Evolutionary conservation across 129 eudicot genomes (phyloP), one percentile per base, ranked within the genome.

Genomic region (Tagetes erecta): DNA sequence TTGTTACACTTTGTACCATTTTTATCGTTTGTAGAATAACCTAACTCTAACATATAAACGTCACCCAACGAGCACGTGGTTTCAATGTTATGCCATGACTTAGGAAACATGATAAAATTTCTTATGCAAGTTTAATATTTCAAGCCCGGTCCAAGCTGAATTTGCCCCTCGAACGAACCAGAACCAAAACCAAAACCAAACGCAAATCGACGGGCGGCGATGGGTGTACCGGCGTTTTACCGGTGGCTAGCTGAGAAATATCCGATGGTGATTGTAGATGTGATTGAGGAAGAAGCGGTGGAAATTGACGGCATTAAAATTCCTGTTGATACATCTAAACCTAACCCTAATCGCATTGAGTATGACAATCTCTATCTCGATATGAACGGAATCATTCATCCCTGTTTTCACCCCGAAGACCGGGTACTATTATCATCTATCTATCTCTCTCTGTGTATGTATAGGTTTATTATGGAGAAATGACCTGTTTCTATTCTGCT

Each of bases 211-310:
- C 14, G 57, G 68, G 64, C 73, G 63, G 76, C 60, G 68, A 84
- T 84, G 88, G 88, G 88, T 20, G 88, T 84, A 2, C 83, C 85
- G 64, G 83, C 85, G 76, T 84, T 84, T 63, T 84, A 84, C 81
- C 80, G 88, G 30, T 84, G 88, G 88, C 69, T 84, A 39, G 83
- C 85, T 8, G 83, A 84, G 74, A 84, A 81, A 68, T 84, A 84
- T 37, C 88, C 88, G n/a, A 78, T 77, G 80, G 83, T 84, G 2
- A 64, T 84, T 30, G 83, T 78, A 5, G 83, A 84, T 64, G 88
- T 74, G 0, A 70, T 81, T 11, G 88, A 84, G 71, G 85, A 84
- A 70, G 82, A 76, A 52, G n/a, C 81, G 1, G 81, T 83, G 34
- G 87, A 80, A 51, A 80, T 80, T 37, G 76, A 83, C 5, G 85